Base-by-base conservation (phyloP, 2,329 filamentous ascomycete species). In the Trichophaea hybrida region DNA sequence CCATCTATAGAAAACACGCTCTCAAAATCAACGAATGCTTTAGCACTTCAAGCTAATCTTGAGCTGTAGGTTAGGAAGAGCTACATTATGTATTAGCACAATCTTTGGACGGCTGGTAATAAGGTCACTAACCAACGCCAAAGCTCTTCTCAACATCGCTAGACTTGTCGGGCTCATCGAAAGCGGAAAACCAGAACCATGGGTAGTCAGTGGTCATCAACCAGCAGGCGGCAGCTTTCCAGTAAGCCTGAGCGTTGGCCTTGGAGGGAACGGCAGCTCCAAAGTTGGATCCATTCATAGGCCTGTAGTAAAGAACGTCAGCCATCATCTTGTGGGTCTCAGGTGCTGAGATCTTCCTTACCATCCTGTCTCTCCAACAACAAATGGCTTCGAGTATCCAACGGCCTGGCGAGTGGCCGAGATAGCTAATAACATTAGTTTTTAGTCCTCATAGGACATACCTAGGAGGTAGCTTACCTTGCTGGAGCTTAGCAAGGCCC, bases 281-380 rank as follows among this genome's bases (percentile, higher is more conserved):
- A 72, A 76, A 77, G 55, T 74, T 73, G 8, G 73, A 69, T 43
- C 83, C 83, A 38, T 70, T 72, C 54, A 75, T 73, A 55, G 83
- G 53, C 12, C 24, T 24, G 3, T 24, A 24, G 24, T 24, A 24
- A 24, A 24, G 24, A 24, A 24, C 3, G 24, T 24, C 24, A 24
- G 24, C 24, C 24, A 24, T 24, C 24, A 24, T 24, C 24, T 24
- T 24, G 24, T 24, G 38, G 38, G 82, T 24, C 3, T 3, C 24
- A 24, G 24, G 24, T 24, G 24, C 24, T 24, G 24, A 24, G 24
- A 2, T 24, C 24, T 24, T 24, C 24, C 24, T 24, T 24, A 24
- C 82, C 81, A 85, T 68, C 82, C 82, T 10, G 80, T 83, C 75
- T 85, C 81, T 17, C 79, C 81, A 51, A 82, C 74, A 77, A 80